Evolutionary conservation across 2,329 filamentous ascomycete species (phyloP).

Genomic region (Curvularia sp.): DNA sequence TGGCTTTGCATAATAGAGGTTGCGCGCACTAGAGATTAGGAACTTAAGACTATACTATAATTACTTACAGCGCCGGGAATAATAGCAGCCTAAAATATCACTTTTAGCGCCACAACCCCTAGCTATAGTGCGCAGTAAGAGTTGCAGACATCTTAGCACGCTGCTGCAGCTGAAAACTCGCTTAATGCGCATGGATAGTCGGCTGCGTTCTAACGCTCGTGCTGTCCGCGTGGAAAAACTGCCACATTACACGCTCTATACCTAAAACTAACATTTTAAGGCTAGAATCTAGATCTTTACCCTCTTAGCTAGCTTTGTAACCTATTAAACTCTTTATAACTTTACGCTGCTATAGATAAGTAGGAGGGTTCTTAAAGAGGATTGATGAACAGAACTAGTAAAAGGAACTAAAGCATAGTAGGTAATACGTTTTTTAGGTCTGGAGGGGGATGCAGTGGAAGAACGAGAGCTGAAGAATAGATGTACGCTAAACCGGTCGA

Average conservation of each 20-base stretch:
- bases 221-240: background rate
- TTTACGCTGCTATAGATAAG: background rate
- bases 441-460: background rate
- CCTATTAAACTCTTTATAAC: background rate
- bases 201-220: background rate
- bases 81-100: background rate
- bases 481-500: background rate
- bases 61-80: background rate
- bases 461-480: background rate
- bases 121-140: conserved; percentile 3
- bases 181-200: background rate
- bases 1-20: background rate
- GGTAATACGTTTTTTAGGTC: background rate
- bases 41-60: background rate
- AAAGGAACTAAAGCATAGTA: background rate
- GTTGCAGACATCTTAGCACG: conserved; percentile 7
- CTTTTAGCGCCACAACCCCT: background rate
- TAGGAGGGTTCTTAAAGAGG: conserved; percentile 1
- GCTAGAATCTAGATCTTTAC: background rate
- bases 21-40: background rate
- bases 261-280: background rate
- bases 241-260: background rate
- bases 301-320: background rate
- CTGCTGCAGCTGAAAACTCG: conserved; percentile 2
- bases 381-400: background rate